phyloP scores from a whole-genome alignment of 345 rosid species.

The Camelina hispida region DNA sequence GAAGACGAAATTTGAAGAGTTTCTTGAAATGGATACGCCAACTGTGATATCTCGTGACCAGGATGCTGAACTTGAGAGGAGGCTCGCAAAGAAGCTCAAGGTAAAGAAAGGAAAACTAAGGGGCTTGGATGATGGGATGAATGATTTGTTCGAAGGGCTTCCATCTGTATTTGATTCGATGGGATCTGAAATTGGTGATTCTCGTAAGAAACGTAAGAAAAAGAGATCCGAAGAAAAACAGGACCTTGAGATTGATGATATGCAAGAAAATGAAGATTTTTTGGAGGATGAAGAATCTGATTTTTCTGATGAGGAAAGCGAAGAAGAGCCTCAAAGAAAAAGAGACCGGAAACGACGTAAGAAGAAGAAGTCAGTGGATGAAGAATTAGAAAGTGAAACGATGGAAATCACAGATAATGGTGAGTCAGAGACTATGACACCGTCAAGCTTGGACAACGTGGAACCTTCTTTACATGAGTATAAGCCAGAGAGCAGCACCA shows the following conservation, averaged over 20 bases:
- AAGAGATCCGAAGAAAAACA: slow-evolving; percentile 43
- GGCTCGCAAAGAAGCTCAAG: slow-evolving; percentile 86
- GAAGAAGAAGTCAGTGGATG: slow-evolving; percentile 50
- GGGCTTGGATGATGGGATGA: slow-evolving; percentile 71
- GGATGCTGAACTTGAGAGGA: slow-evolving; percentile 76
- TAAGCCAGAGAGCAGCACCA: slow-evolving; percentile 45
- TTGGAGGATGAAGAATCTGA: slow-evolving; percentile 39
- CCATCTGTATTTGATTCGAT: slow-evolving; percentile 51
- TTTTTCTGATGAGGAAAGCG: slow-evolving; percentile 37
- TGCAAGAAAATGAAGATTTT: slow-evolving; percentile 20
- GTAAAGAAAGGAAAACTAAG: slow-evolving; percentile 70
- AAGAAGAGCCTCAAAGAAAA: slow-evolving; percentile 37
- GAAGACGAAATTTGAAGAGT: slow-evolving; percentile 79
- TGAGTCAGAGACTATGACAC: slow-evolving; percentile 41
- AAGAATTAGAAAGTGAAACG: slow-evolving; percentile 39
- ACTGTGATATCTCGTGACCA: slow-evolving; percentile 44
- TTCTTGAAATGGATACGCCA: slow-evolving; percentile 60
- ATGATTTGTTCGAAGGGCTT: slow-evolving; percentile 55
- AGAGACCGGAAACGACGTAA: slow-evolving; percentile 32
- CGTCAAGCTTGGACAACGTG: slow-evolving; percentile 34
- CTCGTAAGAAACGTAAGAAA: slow-evolving; percentile 52
- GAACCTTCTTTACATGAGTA: slow-evolving; percentile 37
- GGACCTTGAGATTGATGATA: slow-evolving; percentile 39
- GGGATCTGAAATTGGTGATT: slow-evolving; percentile 42
- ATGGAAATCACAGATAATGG: slow-evolving; percentile 35